Evolutionary conservation across 164 flowering plant genomes (phyloP), one percentile per base, ranked within the genome.

Genomic region (Liquidambar formosana): DNA sequence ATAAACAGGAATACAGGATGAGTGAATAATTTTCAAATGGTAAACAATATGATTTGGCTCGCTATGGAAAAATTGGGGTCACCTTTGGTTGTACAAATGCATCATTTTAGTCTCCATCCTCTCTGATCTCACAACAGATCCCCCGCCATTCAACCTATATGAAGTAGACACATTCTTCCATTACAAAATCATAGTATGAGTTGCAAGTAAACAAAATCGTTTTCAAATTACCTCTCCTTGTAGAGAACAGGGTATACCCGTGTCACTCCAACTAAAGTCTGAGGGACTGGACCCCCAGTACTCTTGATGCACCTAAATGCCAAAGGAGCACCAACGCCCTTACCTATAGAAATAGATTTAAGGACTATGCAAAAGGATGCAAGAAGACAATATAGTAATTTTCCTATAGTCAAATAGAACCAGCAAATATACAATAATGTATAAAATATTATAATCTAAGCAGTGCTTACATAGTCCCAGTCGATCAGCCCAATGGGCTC

Each of bases 401-500:
- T 33, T 6, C 27, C 16, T 22, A 12, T 57, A 15, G 15, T 28
- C 18, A 44, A 13, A 12, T 0, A n/a, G 46, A 49, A 13, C 10
- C 10, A n/a, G 21, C 26, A 1, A 60, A 8, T 21, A 27, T 3
- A 49, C 27, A 54, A 33, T 4, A 15, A 33, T 2, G 16, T 28
- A 13, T 27, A 10, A 18, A 27, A 49, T 48, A 10, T 1, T 33
- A 48, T 19, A 5, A 56, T 33, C 14, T 51, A 60, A 49, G 69
- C 3, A 59, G 43, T 44, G 65, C 89, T 76, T 82, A 93, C 98
- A 93, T 58, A 93, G 80, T 73, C 98, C 98, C 61, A 96, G 73
- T 21, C 88, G 84, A 67, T 88, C 97, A 74, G 96, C 93, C 99
- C 99, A 96, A 66, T 88, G 90, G 76, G 95, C 90, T 87, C 97